A percentile compares a stretch with the other conserved stretches of the same genome.
Conservation (phyloP, 441 rosid genomes). For the Pelargonium citronellum region DNA sequence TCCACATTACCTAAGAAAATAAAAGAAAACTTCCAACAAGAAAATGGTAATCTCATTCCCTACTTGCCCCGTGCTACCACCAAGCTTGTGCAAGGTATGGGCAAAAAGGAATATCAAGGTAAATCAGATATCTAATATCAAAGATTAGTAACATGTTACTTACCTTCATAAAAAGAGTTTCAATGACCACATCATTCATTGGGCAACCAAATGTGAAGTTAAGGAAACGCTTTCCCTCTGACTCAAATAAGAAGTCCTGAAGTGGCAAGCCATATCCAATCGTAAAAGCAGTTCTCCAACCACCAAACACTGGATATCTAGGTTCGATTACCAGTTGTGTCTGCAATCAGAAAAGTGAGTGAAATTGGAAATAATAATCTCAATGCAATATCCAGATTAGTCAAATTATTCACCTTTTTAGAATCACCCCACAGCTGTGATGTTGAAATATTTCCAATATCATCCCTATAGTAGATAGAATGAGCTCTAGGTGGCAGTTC, state of each 20-base stretch:
- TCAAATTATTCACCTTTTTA: constrained; percentile 49
- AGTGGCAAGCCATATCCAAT: constrained; percentile 92
- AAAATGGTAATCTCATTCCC: too few relatives aligned
- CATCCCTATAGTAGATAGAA: constrained; percentile 88
- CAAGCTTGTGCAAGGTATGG: neutral
- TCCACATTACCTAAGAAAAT: too few relatives aligned
- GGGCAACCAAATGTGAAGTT: constrained; percentile 73
- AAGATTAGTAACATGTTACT: constrained; percentile 3
- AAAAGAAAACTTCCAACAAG: too few relatives aligned
- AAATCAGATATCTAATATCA: constrained; percentile 1
- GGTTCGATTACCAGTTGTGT: constrained; percentile 80
- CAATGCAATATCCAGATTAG: neutral
- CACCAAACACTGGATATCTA: constrained; percentile 90
- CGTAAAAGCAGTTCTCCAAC: constrained; percentile 92
- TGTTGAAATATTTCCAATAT: constrained; percentile 94
- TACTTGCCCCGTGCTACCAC: too few relatives aligned
- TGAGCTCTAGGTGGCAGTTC: constrained; percentile 87
- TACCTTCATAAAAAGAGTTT: constrained; percentile 74
- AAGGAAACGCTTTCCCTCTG: constrained; percentile 68
- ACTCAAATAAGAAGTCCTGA: constrained; percentile 61
- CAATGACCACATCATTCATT: constrained; percentile 59
- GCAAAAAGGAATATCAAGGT: neutral
- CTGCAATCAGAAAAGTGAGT: constrained; percentile 42
- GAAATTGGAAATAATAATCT: constrained; percentile 22
- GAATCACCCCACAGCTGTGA: constrained; percentile 73